Evolutionary conservation across 2,329 filamentous ascomycete genomes (phyloP).

Genomic region (Dothistroma pini): DNA sequence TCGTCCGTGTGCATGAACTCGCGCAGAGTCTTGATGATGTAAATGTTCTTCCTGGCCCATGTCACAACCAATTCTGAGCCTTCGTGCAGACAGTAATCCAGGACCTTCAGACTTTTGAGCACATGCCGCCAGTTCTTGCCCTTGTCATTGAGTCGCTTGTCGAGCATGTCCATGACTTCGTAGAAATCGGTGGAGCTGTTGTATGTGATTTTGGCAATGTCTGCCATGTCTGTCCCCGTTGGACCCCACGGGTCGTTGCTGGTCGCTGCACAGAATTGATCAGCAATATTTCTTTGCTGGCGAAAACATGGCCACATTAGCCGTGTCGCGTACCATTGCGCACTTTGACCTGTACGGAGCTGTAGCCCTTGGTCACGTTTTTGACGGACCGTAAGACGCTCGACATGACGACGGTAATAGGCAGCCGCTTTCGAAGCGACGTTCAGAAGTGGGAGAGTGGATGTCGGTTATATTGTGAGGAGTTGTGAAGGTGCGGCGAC

Average conservation of each 20-base stretch:
- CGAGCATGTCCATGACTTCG: slow-evolving; percentile 99
- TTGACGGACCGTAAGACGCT: slow-evolving; percentile 97
- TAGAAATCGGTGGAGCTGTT: slow-evolving; percentile 97
- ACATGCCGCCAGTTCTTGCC: slow-evolving; percentile 99
- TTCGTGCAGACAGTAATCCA: slow-evolving; percentile 97
- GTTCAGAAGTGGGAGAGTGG: neutral
- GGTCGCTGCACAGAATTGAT: slow-evolving; percentile 62
- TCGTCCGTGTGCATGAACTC: slow-evolving; percentile 98
- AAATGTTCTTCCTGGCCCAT: slow-evolving; percentile 96
- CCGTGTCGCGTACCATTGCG: slow-evolving; percentile 70
- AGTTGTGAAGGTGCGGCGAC: neutral
- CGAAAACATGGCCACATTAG: neutral
- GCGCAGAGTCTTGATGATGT: slow-evolving; percentile 96
- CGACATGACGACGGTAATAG: slow-evolving; percentile 62
- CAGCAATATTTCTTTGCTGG: slow-evolving; percentile 30
- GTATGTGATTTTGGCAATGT: slow-evolving; percentile 96
- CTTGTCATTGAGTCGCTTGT: slow-evolving; percentile 98
- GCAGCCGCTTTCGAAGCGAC: slow-evolving; percentile 12
- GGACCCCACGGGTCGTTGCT: slow-evolving; percentile 99
- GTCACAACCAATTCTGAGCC: slow-evolving; percentile 95
- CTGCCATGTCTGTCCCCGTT: slow-evolving; percentile 96
- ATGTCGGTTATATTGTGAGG: neutral
- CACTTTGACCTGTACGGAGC: slow-evolving; percentile 93
- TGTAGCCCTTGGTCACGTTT: slow-evolving; percentile 99
- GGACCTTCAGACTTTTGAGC: slow-evolving; percentile 91